These are phyloP conservation scores for Blechomonas ayalai DNA, from an alignment of 208 protist species.

Conservation along the genomic window DNA sequence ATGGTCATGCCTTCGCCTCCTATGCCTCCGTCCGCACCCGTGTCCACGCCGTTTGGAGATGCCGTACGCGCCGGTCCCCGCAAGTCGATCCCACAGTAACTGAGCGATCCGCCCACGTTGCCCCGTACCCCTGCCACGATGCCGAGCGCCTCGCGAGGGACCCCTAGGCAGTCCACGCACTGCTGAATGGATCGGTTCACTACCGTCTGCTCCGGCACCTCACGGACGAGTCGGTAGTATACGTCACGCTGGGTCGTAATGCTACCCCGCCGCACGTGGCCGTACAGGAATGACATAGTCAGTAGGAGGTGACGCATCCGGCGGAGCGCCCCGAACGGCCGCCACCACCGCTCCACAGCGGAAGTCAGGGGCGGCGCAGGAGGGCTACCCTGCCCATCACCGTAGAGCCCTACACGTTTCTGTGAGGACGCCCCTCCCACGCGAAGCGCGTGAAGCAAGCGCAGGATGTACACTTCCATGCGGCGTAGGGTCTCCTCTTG, in stretches of 20 bases:
- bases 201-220: conserved; percentile 35
- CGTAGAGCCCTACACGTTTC: neutral
- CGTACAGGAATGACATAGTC: conserved; percentile 34
- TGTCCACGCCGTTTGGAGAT: neutral
- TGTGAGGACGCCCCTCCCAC: neutral
- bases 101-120: conserved; percentile 42
- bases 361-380: neutral
- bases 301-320: conserved; percentile 25
- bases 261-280: conserved; percentile 23
- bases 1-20: conserved; percentile 18
- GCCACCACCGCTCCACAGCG: too few species aligned
- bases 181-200: conserved; percentile 45
- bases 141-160: conserved; percentile 56
- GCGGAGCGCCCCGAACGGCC: neutral
- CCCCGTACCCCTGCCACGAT: conserved; percentile 66
- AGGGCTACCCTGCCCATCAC: neutral
- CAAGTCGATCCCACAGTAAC: conserved; percentile 29
- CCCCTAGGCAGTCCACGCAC: conserved; percentile 24
- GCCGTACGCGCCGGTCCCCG: neutral
- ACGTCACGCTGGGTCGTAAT: conserved; percentile 73
- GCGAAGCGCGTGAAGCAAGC: conserved; percentile 9
- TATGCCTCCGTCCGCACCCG: neutral
- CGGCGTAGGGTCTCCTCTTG: conserved; percentile 45
- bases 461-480: conserved; percentile 48
- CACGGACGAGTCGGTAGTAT: conserved; percentile 69